phyloP scores from a whole-genome alignment of 345 rosid genomes.

The Reutealis trisperma region DNA sequence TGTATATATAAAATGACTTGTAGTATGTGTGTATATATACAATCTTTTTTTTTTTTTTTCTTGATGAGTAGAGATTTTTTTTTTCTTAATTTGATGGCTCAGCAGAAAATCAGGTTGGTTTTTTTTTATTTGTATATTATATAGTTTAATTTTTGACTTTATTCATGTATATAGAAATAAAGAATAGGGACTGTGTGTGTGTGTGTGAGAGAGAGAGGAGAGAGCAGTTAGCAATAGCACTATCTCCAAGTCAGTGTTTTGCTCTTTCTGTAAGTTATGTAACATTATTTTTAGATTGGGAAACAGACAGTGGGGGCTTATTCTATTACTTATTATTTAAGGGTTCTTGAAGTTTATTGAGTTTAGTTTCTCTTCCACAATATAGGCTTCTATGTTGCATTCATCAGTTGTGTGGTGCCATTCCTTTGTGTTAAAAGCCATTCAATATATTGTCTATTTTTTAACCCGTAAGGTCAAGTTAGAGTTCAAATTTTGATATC shows the following conservation, averaged over 20 bases:
- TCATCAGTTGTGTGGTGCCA: no score
- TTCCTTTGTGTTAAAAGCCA: no score
- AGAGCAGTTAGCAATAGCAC: constrained; percentile 8
- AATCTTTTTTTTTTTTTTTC: background rate
- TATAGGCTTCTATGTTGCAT: no score
- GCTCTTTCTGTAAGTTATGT: background rate
- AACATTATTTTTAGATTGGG: background rate
- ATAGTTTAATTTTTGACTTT: constrained; percentile 13
- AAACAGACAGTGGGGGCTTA: constrained; percentile 17
- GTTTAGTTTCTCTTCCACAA: constrained; percentile 22
- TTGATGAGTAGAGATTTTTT: background rate
- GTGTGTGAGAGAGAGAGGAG: background rate
- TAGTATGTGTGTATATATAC: background rate
- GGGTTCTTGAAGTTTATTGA: constrained; percentile 14
- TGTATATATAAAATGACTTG: constrained; percentile 22
- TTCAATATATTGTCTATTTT: no score
- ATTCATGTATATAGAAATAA: no score
- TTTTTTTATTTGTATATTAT: background rate
- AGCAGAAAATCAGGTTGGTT: constrained; percentile 16
- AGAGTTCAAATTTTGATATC: no score
- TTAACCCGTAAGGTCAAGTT: no score
- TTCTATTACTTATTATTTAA: constrained; percentile 6
- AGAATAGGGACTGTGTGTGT: background rate
- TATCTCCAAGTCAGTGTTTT: constrained; percentile 15
- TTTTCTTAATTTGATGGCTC: constrained; percentile 23